A percentile compares a stretch with the other conserved stretches of the same genome.
Conservation (phyloP, 306 rosid genomes). For the Fragaria iinumae region DNA sequence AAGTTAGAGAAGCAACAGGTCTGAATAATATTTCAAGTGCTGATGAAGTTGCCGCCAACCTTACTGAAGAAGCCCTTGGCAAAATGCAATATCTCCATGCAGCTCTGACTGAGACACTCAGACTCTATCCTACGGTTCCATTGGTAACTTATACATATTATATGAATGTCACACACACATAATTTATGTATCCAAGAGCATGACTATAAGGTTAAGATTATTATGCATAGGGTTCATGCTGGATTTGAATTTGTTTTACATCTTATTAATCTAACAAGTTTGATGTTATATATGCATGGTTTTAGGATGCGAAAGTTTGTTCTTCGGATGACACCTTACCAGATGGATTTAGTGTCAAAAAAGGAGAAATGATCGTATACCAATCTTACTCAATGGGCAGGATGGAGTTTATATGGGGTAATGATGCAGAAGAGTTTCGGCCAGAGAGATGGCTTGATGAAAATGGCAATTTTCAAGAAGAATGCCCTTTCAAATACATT, state of each 20-base stretch:
- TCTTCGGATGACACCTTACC: conserved; percentile 30
- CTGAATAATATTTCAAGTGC: background rate
- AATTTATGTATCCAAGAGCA: background rate
- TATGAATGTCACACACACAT: too few relatives aligned
- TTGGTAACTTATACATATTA: background rate
- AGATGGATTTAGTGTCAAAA: conserved; percentile 29
- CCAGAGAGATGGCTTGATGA: conserved; percentile 34
- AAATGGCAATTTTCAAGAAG: conserved; percentile 27
- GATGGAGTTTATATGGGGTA: conserved; percentile 33
- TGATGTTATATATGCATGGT: background rate
- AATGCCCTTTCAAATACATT: conserved; percentile 35
- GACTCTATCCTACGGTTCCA: background rate
- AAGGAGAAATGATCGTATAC: conserved; percentile 27
- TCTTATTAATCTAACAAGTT: background rate
- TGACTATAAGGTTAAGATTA: too few relatives aligned
- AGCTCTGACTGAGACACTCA: background rate
- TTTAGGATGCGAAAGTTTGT: conserved; percentile 26
- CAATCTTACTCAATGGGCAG: conserved; percentile 36
- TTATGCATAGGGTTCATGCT: too few relatives aligned
- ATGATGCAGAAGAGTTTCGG: conserved; percentile 34
- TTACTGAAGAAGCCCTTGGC: background rate
- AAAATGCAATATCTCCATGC: background rate
- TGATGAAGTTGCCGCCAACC: background rate
- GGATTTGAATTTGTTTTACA: too few relatives aligned
- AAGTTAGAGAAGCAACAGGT: background rate